A percentile compares a stretch with the other conserved stretches of the same genome.
Evolutionary conservation across 371 early-diverging fungal genomes (phyloP).

Genomic region (Rhizopus microsporus): DNA sequence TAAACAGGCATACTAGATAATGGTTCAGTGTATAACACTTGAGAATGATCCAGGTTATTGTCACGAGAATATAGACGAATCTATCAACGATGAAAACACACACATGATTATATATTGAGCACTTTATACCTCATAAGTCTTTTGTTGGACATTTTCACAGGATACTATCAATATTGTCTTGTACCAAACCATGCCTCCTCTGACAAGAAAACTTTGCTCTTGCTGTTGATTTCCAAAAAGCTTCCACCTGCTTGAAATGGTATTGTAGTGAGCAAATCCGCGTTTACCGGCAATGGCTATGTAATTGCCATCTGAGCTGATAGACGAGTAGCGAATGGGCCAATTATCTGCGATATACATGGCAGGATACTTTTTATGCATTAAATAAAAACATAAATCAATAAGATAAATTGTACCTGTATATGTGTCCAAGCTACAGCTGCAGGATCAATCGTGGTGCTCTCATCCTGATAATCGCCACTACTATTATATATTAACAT

Average conservation of each 20-base stretch:
- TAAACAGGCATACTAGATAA: constrained; percentile 48
- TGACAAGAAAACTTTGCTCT: constrained; percentile 74
- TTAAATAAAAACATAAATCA: background rate
- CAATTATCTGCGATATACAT: constrained; percentile 82
- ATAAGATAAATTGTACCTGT: constrained; percentile 45
- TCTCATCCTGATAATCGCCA: constrained; percentile 61
- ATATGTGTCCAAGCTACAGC: constrained; percentile 78
- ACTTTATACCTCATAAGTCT: constrained; percentile 63
- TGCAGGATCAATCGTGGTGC: constrained; percentile 74
- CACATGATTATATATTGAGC: background rate
- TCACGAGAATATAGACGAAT: constrained; percentile 79
- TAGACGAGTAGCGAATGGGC: constrained; percentile 78
- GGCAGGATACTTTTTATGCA: constrained; percentile 58
- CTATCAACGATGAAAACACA: constrained; percentile 33
- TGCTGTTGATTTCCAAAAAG: constrained; percentile 84
- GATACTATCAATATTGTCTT: constrained; percentile 70
- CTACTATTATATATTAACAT: constrained; percentile 71
- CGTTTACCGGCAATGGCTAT: constrained; percentile 82
- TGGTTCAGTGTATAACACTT: constrained; percentile 58
- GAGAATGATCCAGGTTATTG: constrained; percentile 67
- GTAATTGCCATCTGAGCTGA: constrained; percentile 69
- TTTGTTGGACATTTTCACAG: constrained; percentile 48
- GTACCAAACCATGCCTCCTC: constrained; percentile 82
- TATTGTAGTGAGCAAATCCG: constrained; percentile 79
- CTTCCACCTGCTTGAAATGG: constrained; percentile 78